Conservation (phyloP, 345 rosid genomes). For the Jatropha curcas region DNA sequence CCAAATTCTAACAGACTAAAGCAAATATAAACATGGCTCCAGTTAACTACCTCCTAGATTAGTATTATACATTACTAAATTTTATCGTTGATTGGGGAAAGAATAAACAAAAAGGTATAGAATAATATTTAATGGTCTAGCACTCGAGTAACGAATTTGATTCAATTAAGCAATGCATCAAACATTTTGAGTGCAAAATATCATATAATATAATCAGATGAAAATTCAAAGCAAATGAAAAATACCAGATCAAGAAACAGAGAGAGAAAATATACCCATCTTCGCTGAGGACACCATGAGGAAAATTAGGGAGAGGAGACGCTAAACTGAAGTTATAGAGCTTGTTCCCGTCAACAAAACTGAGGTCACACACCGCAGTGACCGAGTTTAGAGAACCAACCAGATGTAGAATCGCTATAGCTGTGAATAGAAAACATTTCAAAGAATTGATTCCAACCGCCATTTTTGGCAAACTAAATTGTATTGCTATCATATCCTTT, state of each 20-base stretch:
- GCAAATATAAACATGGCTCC: background rate
- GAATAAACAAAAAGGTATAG: background rate
- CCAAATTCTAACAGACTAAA: conserved; percentile 1
- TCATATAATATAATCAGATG: background rate
- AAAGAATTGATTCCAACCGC: conserved; percentile 20
- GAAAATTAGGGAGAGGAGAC: conserved; percentile 58
- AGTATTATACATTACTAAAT: background rate
- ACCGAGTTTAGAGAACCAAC: conserved; percentile 33
- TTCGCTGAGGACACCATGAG: conserved; percentile 94
- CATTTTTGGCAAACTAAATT: conserved; percentile 2
- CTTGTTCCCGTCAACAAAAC: conserved; percentile 49
- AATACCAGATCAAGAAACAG: conserved; percentile 24
- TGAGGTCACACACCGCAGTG: conserved; percentile 52
- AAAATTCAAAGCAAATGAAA: background rate
- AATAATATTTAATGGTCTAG: background rate
- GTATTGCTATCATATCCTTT: background rate
- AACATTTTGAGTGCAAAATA: background rate
- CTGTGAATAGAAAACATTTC: conserved; percentile 32
- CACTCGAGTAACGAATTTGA: background rate
- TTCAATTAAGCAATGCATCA: background rate
- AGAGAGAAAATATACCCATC: conserved; percentile 65
- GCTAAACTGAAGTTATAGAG: conserved; percentile 70
- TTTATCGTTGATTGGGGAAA: background rate
- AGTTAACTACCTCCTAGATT: background rate
- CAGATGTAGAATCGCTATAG: conserved; percentile 30